Evolutionary conservation across 306 rosid species (phyloP), one percentile per base, ranked within the genome.

Genomic region (Rosa rugosa): DNA sequence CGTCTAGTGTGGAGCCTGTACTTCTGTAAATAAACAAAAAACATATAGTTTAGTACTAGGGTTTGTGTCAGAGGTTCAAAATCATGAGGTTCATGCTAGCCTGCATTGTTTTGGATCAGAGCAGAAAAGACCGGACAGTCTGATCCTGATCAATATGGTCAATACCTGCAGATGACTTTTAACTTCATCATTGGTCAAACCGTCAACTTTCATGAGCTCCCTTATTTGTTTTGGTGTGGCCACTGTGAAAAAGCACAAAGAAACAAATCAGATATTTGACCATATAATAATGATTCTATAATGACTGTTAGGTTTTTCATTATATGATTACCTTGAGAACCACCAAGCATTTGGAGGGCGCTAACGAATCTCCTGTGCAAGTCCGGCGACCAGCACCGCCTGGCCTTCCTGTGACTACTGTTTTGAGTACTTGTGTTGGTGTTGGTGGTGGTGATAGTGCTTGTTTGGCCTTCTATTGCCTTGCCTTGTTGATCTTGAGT

Each of bases 121-220:
- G 27, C 59, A 47, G 53, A 72, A 80, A 77, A 49, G 27, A 70
- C 70, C 6, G 45, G 44, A 31, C 22, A 6, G n/a, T 59, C 67
- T 62, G 67, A 62, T 62, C 41, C 68, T 27, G 60, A 54, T 64
- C 8, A 16, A 16, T 17, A 8, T 36, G 45, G 44, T 65, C 71
- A 67, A 67, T 75, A 96, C 98, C 98, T 96, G 99, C 75, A 96
- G 83, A 92, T 96, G 99, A 88, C 99, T 96, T 96, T 96, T 96
- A 77, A 96, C 99, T 88, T 96, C 99, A 88, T 96, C 99, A 74
- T 96, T 96, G 90, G 99, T 96, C 98, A 96, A 96, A 87, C 99
- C 99, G 64, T 96, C 99, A 80, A 96, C 97, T 87, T 96, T 96
- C 99, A 96, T 96, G 88, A 93, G 85, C 84, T 96, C 99, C 81